A percentile compares a stretch with the other conserved stretches of the same genome.
Evolutionary conservation across 345 rosid genomes (phyloP).

Genomic region (Boechera stricta): DNA sequence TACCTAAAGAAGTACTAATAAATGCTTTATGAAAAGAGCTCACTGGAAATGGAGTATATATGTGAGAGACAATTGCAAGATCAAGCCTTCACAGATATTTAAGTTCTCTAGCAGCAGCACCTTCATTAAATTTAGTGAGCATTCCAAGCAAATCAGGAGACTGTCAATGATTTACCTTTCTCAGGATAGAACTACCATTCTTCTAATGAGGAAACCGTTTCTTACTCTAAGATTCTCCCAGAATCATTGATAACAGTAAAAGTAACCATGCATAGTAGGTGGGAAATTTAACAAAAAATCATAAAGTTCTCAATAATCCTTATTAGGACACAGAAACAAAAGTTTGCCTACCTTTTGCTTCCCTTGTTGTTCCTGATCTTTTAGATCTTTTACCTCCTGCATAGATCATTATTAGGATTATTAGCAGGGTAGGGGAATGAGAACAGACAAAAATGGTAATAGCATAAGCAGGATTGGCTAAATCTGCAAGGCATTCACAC

Average conservation of each 20-base stretch:
- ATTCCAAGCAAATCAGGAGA: slow-evolving; percentile 24
- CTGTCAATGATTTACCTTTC: slow-evolving; percentile 12
- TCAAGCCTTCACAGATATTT: slow-evolving; percentile 7
- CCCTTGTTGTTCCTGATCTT: slow-evolving; percentile 83
- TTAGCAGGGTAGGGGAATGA: slow-evolving; percentile 19
- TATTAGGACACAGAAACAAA: neutral
- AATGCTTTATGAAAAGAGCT: slow-evolving; percentile 15
- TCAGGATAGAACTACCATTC: slow-evolving; percentile 15
- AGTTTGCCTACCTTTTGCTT: slow-evolving; percentile 79
- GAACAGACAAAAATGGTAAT: slow-evolving; percentile 20
- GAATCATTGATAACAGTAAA: slow-evolving; percentile 18
- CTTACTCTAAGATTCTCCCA: slow-evolving; percentile 26
- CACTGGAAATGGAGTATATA: slow-evolving; percentile 13
- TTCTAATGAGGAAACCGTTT: slow-evolving; percentile 5
- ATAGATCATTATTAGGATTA: slow-evolving; percentile 33
- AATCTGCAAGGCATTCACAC: slow-evolving; percentile 31
- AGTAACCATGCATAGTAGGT: slow-evolving; percentile 22
- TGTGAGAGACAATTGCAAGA: slow-evolving; percentile 12
- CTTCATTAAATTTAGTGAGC: slow-evolving; percentile 14
- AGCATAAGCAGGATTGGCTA: slow-evolving; percentile 16
- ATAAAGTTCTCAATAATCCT: slow-evolving; percentile 1
- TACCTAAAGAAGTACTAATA: neutral
- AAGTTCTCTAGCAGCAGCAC: slow-evolving; percentile 19
- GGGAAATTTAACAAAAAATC: slow-evolving; percentile 12
- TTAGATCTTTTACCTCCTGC: slow-evolving; percentile 89